Evolutionary conservation across 1,284 basidiomycete genomes (phyloP), one percentile per base, ranked within the genome.

Genomic region (Cutaneotrichosporon mucoides): DNA sequence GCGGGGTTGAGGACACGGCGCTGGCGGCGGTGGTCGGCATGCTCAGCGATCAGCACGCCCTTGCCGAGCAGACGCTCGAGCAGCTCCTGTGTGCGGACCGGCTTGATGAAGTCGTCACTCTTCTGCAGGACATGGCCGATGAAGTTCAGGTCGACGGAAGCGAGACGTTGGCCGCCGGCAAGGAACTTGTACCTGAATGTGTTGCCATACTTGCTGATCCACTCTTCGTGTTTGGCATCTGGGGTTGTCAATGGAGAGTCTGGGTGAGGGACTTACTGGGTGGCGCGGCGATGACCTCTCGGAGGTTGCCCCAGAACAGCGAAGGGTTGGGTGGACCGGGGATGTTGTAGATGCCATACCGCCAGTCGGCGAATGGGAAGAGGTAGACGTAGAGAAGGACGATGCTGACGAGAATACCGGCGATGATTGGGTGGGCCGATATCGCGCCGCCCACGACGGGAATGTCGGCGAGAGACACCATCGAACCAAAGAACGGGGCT

Each of bases 31-130:
- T 88, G 86, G 44, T 76, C 76, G 6, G 79, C 77, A 38, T 83
- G 76, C 58, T 79, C 76, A 3, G 74, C 74, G 12, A 75, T 70
- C 9, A 80, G 59, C 0, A 71, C 60, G 13, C 72, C 72, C 38
- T 69, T 66, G 1, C 78, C 78, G 1, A 77, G 59, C 13, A 78
- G 67, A 44, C 68, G 63, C 5, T 60, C 83, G 48, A 89, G 76
- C 52, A 79, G 80, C 45, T 84, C 3, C 34, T 83, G 76, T 3
- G 87, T 79, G 59, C 84, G 83, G 46, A 84, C 81, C 0, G 87
- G 85, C 70, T 88, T 88, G 15, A 85, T 85, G 70, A 85, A 88
- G 41, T 82, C 79, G 67, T 88, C 85, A 2, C 83, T 79, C 56
- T 82, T 80, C 16, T 79, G 78, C 55, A 88, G 81, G 54, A 89